phyloP scores from a whole-genome alignment of 805 yeast genomes.

The Candida xiaguanensis region DNA sequence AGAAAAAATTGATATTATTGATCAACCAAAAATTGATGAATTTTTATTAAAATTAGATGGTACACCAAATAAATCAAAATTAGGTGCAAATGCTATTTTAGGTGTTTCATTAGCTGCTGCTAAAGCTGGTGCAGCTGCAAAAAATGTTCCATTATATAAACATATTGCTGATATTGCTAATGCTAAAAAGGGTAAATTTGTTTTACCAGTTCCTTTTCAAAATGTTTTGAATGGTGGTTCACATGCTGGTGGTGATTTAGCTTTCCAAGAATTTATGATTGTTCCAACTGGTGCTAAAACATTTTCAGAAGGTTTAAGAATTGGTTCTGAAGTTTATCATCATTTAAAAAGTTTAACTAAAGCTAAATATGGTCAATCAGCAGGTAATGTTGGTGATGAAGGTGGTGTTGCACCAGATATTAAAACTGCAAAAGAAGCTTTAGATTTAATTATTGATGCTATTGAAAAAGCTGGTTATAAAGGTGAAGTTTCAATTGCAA shows the following conservation, averaged over 20 bases:
- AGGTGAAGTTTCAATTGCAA: conserved; percentile 87
- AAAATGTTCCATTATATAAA: conserved; percentile 87
- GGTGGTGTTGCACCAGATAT: conserved; percentile 99
- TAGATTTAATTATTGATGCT: conserved; percentile 87
- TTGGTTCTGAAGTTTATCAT: conserved; percentile 98
- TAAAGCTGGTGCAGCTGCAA: conserved; percentile 97
- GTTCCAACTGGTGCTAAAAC: conserved; percentile 89
- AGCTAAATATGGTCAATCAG: conserved; percentile 94
- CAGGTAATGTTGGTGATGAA: conserved; percentile 99
- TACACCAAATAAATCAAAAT: conserved; percentile 93
- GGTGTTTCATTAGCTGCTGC: conserved; percentile 98
- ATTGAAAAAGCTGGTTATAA: conserved; percentile 94
- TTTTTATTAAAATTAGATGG: conserved; percentile 88
- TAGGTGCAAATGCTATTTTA: conserved; percentile 97
- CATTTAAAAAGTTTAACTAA: conserved; percentile 87
- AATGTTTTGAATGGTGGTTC: conserved; percentile 99
- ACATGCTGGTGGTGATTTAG: conserved; percentile 99
- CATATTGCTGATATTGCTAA: conserved; percentile 82
- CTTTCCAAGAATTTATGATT: conserved; percentile 99
- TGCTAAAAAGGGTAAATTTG: conserved; percentile 74
- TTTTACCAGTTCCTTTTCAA: conserved; percentile 98
- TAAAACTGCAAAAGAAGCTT: conserved; percentile 92
- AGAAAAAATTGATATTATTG: conserved; percentile 76
- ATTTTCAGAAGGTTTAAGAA: conserved; percentile 94
- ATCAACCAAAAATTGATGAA: conserved; percentile 84